These are phyloP conservation scores for Botrytis medusae DNA, from an alignment of 2,329 filamentous ascomycete species.

Conservation along the genomic window DNA sequence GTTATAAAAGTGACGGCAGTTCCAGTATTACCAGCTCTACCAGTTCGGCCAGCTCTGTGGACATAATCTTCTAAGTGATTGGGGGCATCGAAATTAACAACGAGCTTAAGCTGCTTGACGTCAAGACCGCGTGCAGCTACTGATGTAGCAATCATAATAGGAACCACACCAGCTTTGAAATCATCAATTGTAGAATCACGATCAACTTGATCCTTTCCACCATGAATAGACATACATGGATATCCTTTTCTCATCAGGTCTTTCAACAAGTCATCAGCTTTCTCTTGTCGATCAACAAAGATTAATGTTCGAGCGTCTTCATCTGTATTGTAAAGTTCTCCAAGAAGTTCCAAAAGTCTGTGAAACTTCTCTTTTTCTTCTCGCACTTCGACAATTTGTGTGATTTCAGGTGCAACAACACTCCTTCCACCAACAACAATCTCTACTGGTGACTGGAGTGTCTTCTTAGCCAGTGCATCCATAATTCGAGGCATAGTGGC, in stretches of 20 bases:
- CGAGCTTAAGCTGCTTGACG: constrained; percentile 92
- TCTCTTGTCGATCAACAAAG: constrained; percentile 90
- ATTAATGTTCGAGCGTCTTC: constrained; percentile 88
- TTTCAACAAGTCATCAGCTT: constrained; percentile 75
- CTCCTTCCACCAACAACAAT: constrained; percentile 87
- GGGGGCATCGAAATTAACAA: constrained; percentile 92
- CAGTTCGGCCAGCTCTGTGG: constrained; percentile 89
- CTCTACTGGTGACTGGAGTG: constrained; percentile 80
- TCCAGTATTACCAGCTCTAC: constrained; percentile 89
- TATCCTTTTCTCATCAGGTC: constrained; percentile 83
- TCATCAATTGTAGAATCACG: constrained; percentile 89
- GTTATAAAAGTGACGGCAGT: constrained; percentile 94
- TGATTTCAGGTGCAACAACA: constrained; percentile 88
- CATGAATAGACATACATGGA: constrained; percentile 89
- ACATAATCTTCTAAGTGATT: constrained; percentile 97
- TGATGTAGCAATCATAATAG: constrained; percentile 90
- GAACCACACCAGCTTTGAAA: constrained; percentile 88
- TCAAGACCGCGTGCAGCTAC: constrained; percentile 93
- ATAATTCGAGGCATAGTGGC: constrained; percentile 95
- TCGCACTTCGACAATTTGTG: constrained; percentile 85
- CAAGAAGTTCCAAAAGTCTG: constrained; percentile 80
- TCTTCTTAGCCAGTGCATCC: constrained; percentile 86
- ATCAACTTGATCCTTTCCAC: constrained; percentile 90
- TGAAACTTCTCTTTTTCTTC: constrained; percentile 81
- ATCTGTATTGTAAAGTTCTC: constrained; percentile 80